Evolutionary conservation across 2,329 filamentous ascomycete species (phyloP), one percentile per base, ranked within the genome.

Genomic region (Apiospora sp.): DNA sequence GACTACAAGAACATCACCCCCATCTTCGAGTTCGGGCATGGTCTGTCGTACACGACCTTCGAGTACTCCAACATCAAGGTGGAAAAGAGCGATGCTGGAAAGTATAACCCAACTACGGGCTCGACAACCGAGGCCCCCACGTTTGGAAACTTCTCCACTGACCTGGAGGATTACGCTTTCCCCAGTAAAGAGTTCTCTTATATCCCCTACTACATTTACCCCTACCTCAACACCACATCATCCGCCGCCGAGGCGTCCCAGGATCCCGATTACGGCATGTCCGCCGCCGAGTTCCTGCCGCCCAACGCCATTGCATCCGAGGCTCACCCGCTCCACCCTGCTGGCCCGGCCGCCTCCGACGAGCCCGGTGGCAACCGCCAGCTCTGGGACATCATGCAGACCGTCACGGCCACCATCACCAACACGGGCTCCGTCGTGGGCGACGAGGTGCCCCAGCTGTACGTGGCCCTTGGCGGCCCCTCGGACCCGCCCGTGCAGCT

Each of bases 21-120:
- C 1, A 89, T 93, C 75, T 96, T 92, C 82, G 93, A 95, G 79
- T 97, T 96, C 77, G 94, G 94, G 10, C 93, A 89, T 78, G 94
- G 94, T 72, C 85, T 97, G 16, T 93, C 90, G 4, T 97, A 96
- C 86, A 94, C 93, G 0, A 94, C 88, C 2, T 96, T 97, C 79
- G 82, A 89, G 71, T 94, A 94, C 84, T 90, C 92, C n/a, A 86
- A 93, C 80, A 83, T 96, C 46, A 81, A 86, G 43, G 83, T 94
- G 46, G 77, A 84, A 75, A 87, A 88, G 76, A 82, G 83, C 68
- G 77, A 84, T n/a, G 86, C 85, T 1, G 81, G 80, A 27, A 78
- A 84, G 0, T 94, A 93, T 84, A 77, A 76, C 12, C 88, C 93
- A 0, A 90, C 91, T 0, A 85, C 83, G 0, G 93, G 93, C 73